These are phyloP conservation scores for Colletotrichum orbiculare DNA, from an alignment of 2,329 filamentous ascomycete genomes.

Conservation along the genomic window DNA sequence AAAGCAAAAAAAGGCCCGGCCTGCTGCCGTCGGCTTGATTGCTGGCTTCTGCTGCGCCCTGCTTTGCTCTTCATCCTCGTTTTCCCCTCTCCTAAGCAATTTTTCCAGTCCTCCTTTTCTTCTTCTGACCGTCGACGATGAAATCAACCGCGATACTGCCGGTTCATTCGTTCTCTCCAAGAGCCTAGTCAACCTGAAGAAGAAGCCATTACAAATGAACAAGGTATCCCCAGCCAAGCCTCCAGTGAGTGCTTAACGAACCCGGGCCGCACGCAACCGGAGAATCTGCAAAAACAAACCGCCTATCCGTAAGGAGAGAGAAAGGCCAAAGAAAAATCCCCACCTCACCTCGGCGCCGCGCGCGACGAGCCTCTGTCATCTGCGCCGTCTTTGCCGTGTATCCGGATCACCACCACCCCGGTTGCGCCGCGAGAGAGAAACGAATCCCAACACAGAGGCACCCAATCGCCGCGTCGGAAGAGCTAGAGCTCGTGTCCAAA, in stretches of 20 bases:
- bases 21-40: too few species aligned
- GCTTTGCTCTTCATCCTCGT: neutral
- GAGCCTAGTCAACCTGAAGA: neutral
- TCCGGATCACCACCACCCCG: slow-evolving; percentile 10
- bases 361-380: slow-evolving; percentile 19
- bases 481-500: neutral
- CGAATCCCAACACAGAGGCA: neutral
- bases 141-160: neutral
- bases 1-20: too few species aligned
- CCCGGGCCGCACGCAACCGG: neutral
- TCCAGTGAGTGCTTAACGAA: slow-evolving; percentile 1
- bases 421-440: neutral
- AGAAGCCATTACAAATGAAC: neutral
- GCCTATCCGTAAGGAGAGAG: neutral
- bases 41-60: neutral
- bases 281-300: neutral
- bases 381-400: slow-evolving; percentile 19
- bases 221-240: neutral
- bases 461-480: neutral
- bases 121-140: slow-evolving; percentile 3
- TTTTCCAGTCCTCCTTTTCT: neutral
- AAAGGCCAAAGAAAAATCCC: neutral
- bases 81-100: neutral
- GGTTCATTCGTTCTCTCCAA: neutral
- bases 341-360: slow-evolving; percentile 20